Conservation (phyloP, 306 rosid species). For the Lagenaria siceraria region DNA sequence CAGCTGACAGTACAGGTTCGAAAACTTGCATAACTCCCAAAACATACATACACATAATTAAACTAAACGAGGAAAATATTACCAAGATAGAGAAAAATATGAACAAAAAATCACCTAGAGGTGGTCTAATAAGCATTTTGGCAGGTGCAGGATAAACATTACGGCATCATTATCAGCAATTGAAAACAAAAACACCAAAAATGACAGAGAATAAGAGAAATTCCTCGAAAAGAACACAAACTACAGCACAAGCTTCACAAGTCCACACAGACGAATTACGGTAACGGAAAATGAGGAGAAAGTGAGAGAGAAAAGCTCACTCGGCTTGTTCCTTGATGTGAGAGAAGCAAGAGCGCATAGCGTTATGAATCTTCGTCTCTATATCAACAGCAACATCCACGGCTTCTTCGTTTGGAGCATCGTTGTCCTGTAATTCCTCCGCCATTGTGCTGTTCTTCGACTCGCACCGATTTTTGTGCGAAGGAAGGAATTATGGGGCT, state of each 20-base stretch:
- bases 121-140: background rate
- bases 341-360: conserved; percentile 51
- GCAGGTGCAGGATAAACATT: background rate
- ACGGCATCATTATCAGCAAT: background rate
- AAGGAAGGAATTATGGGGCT: background rate
- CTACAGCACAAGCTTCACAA: background rate
- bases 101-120: background rate
- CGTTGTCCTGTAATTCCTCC: conserved; percentile 30
- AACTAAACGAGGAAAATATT: background rate
- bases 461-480: background rate
- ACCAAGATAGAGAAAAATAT: background rate
- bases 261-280: background rate
- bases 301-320: conserved; percentile 18
- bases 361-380: conserved; percentile 41
- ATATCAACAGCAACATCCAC: conserved; percentile 17
- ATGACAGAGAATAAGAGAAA: background rate
- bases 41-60: background rate
- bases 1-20: background rate
- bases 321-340: conserved; percentile 71
- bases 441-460: conserved; percentile 26
- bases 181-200: background rate
- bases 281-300: background rate
- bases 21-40: background rate
- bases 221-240: background rate
- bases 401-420: conserved; percentile 7